Evolutionary conservation across 2,329 filamentous ascomycete species (phyloP), one percentile per base, ranked within the genome.

Genomic region (Nemania sp.): DNA sequence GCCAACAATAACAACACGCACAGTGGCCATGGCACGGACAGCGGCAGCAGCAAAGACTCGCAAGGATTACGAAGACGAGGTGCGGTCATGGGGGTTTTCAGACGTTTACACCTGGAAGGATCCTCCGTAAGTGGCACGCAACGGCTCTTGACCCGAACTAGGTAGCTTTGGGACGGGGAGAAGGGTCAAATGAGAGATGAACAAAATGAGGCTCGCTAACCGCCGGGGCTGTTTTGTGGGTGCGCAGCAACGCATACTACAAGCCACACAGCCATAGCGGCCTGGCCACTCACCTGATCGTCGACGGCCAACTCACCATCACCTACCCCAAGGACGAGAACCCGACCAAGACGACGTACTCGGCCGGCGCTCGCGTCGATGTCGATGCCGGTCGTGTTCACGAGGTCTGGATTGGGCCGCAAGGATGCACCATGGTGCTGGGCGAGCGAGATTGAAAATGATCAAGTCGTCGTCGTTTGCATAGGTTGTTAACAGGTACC

Each of bases 31-130:
- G 25, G 25, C 25, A 29, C 25, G 25, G 5, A 39, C 15, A 67
- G 64, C 63, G 59, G 59, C 49, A 9, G 35, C 52, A 21, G 34
- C 49, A 35, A 80, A 78, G 67, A 77, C 79, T 34, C 78, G 75
- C 56, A 74, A 71, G 60, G 78, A 84, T 42, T 77, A 79, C 39
- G 88, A 91, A 72, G 75, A 78, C 51, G 78, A 89, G 69, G 88
- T 91, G 25, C 80, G 80, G 37, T 84, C 83, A 1, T 91, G 89
- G 88, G 89, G 89, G 1, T 92, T 91, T 71, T 67, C 73, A 2
- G 80, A 86, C 51, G 87, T 90, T 69, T 90, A 90, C 65, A 90
- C 87, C 2, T 91, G 89, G 88, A 86, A 82, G 7, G 89, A 91
- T 74, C 77, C 79, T 20, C 85, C 87, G 88, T 90, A 81, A 72